Percentiles rank a stretch among this genome's conserved stretches.
These are phyloP conservation scores for Aspergillus bridgeri DNA, from an alignment of 495 filamentous ascomycete species.

Conservation along the genomic window DNA sequence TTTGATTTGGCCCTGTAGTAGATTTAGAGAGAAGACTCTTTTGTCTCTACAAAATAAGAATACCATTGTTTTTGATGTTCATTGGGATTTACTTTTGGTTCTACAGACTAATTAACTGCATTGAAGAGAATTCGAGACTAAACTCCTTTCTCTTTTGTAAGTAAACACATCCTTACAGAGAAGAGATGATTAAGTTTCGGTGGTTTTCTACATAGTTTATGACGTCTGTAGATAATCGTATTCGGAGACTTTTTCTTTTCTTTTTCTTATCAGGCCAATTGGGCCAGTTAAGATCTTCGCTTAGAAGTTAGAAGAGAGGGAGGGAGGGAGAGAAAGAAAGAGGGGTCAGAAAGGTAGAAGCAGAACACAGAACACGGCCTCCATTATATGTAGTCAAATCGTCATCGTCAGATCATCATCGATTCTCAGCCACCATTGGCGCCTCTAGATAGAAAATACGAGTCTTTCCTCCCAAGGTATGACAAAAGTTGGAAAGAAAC, in stretches of 20 bases:
- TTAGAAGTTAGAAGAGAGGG: too few relatives aligned
- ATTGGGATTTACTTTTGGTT: constrained; percentile 3
- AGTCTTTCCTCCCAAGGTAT: not conserved
- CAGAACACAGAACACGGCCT: not conserved
- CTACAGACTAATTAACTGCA: too few relatives aligned
- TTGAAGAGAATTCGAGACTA: too few relatives aligned
- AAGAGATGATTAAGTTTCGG: too few relatives aligned
- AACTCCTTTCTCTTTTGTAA: too few relatives aligned
- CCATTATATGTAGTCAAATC: constrained; percentile 11
- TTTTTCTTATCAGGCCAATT: not conserved
- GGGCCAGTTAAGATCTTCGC: not conserved
- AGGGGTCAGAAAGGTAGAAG: not conserved
- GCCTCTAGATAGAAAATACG: constrained; percentile 6
- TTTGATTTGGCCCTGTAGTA: constrained; percentile 12
- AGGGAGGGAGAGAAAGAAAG: too few relatives aligned
- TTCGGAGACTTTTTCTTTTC: not conserved
- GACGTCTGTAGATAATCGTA: too few relatives aligned
- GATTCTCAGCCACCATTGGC: constrained; percentile 15
- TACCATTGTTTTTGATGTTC: constrained; percentile 9
- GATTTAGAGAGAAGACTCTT: constrained; percentile 17
- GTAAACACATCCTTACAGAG: too few relatives aligned
- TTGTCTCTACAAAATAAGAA: constrained; percentile 16
- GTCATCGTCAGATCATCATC: constrained; percentile 23
- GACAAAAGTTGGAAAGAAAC: not conserved
- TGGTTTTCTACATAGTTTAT: too few relatives aligned